Conservation (phyloP, 352 stramenopile species). For the Globisporangium camurandrum region DNA sequence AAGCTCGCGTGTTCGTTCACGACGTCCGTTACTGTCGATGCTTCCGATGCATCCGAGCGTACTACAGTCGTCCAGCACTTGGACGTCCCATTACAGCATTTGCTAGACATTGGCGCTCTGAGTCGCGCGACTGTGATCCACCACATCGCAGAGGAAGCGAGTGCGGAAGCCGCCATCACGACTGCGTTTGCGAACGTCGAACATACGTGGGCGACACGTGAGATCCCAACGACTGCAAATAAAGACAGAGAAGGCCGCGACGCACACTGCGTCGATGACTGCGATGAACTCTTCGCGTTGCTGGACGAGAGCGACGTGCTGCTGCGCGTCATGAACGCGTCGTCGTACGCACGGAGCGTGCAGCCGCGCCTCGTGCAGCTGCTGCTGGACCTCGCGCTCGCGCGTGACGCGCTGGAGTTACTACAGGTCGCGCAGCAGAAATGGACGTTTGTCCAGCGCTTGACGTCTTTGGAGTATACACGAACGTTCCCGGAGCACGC, state of each 20-base stretch:
- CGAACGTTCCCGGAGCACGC: slow-evolving; percentile 51
- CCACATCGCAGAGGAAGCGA: slow-evolving; percentile 65
- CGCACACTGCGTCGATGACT: slow-evolving; percentile 43
- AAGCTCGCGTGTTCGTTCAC: slow-evolving; percentile 49
- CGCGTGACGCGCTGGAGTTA: slow-evolving; percentile 46
- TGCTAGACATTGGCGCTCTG: slow-evolving; percentile 39
- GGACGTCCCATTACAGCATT: slow-evolving; percentile 36
- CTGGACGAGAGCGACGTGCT: slow-evolving; percentile 71
- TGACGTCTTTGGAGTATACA: slow-evolving; percentile 55
- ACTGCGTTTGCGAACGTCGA: slow-evolving; percentile 51
- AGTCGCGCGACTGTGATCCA: slow-evolving; percentile 33
- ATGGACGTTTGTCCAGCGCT: slow-evolving; percentile 56
- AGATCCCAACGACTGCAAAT: slow-evolving; percentile 32
- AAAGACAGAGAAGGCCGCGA: slow-evolving; percentile 65
- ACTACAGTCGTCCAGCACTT: slow-evolving; percentile 13
- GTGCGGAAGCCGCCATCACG: slow-evolving; percentile 48
- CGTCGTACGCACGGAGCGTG: slow-evolving; percentile 53
- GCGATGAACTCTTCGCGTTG: slow-evolving; percentile 37
- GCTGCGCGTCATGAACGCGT: slow-evolving; percentile 62
- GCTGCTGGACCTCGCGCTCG: slow-evolving; percentile 31
- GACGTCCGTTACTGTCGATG: neutral
- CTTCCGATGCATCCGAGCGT: neutral
- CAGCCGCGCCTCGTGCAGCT: slow-evolving; percentile 39
- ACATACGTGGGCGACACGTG: slow-evolving; percentile 47
- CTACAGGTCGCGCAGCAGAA: slow-evolving; percentile 53